phyloP scores from a whole-genome alignment of 1,139 yeast genomes.

The Yamadazyma atlantica region DNA sequence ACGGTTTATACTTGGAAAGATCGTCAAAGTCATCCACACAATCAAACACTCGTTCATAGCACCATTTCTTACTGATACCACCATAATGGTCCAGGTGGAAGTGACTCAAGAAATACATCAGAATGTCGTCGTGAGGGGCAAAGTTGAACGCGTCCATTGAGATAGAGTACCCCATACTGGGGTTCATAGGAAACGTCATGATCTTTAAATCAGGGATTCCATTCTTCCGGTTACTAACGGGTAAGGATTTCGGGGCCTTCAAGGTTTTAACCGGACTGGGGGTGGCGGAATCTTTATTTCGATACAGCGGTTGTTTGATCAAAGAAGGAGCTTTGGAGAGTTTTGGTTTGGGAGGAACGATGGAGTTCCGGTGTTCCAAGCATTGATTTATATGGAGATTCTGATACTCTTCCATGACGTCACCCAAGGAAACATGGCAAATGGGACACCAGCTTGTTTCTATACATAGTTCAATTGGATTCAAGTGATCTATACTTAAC shows the following conservation, averaged over 20 bases:
- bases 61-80: constrained; percentile 79
- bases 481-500: constrained; percentile 10
- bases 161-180: constrained; percentile 26
- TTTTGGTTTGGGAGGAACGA: constrained; percentile 2
- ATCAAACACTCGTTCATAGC: constrained; percentile 40
- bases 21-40: constrained; percentile 28
- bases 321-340: constrained; percentile 9
- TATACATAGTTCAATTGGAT: constrained; percentile 9
- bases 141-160: constrained; percentile 73
- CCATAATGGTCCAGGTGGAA: constrained; percentile 94
- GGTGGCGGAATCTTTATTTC: constrained; percentile 11
- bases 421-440: constrained; percentile 16
- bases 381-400: constrained; percentile 14
- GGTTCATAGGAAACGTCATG: constrained; percentile 37
- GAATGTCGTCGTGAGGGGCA: constrained; percentile 44
- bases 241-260: constrained; percentile 17
- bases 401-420: constrained; percentile 7
- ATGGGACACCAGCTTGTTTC: constrained; percentile 18
- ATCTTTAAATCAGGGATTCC: constrained; percentile 59
- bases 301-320: constrained; percentile 14
- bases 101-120: constrained; percentile 67
- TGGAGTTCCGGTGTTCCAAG: constrained; percentile 6
- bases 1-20: constrained; percentile 41
- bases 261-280: constrained; percentile 16
- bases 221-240: constrained; percentile 19